These are phyloP conservation scores for Pelagomonas calceolata DNA, from an alignment of 108 stramenopile species.

Conservation along the genomic window DNA sequence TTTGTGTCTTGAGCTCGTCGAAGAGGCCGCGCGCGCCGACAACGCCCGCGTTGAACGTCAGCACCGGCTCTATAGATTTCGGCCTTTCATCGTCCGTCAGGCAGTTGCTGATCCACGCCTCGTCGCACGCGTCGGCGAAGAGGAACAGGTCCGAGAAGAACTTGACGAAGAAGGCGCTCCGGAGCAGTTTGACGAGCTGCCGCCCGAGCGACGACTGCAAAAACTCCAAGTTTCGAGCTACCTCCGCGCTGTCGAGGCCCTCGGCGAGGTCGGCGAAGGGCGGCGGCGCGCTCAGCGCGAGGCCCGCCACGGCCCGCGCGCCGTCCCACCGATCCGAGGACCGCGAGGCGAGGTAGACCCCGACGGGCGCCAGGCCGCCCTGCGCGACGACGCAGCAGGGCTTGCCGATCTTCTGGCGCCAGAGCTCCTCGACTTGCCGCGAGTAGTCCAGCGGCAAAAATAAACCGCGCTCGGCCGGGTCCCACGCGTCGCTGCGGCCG, in stretches of 20 bases:
- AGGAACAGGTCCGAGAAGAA: not conserved
- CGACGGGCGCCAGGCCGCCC: not conserved
- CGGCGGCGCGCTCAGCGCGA: not conserved
- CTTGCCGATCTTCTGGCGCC: not conserved
- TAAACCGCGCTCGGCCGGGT: not conserved
- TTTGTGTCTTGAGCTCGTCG: not conserved
- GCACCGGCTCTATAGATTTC: not conserved
- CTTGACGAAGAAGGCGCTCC: not conserved
- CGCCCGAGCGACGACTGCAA: not conserved
- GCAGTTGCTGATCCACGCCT: not conserved
- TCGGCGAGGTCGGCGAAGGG: not conserved
- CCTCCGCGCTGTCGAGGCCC: not conserved
- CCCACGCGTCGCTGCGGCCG: not conserved
- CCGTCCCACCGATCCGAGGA: not conserved
- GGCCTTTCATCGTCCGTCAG: not conserved
- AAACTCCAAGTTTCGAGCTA: not conserved
- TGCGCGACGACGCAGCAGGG: not conserved
- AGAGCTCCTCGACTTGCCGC: not conserved
- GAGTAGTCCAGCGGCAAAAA: not conserved
- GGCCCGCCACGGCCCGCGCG: not conserved
- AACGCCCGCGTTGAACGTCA: not conserved
- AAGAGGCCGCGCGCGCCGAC: not conserved
- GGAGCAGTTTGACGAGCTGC: not conserved
- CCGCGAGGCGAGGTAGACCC: not conserved
- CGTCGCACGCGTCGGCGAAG: not conserved